A percentile compares a stretch with the other conserved stretches of the same genome.
Conservation (phyloP, 768 basidiomycete species). For the Boletus rubropictus region DNA sequence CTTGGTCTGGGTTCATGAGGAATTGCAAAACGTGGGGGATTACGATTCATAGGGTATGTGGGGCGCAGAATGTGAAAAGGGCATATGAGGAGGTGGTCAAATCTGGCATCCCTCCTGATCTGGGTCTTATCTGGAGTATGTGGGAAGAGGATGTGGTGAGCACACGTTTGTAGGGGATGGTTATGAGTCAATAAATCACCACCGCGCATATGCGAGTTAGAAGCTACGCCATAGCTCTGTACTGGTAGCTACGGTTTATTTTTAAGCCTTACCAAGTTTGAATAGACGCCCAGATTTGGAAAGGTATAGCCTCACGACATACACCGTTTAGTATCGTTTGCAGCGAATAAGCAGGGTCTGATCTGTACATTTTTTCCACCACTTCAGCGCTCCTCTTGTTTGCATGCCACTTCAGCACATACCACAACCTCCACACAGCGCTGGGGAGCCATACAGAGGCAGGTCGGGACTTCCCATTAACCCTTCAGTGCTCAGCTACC, state of each 20-base stretch:
- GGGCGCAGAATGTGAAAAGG: constrained; percentile 41
- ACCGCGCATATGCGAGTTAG: neutral
- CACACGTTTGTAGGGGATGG: constrained; percentile 9
- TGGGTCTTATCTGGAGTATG: constrained; percentile 60
- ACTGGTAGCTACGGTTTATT: no score
- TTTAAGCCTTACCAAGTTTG: no score
- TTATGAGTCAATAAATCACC: neutral
- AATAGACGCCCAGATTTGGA: constrained; percentile 11
- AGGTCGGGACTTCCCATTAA: constrained; percentile 5
- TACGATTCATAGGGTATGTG: constrained; percentile 42
- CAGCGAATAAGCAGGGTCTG: constrained; percentile 4
- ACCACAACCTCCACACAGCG: constrained; percentile 55
- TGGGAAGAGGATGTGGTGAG: constrained; percentile 40
- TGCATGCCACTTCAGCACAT: constrained; percentile 34
- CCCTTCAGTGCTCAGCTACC: constrained; percentile 1
- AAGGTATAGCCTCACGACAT: neutral
- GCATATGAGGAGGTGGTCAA: constrained; percentile 44
- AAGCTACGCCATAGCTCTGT: neutral
- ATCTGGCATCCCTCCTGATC: constrained; percentile 47
- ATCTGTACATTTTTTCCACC: neutral
- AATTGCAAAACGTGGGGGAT: constrained; percentile 53
- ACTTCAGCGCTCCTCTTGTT: neutral
- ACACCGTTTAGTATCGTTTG: neutral
- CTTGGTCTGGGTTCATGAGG: constrained; percentile 56
- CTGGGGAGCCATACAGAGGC: constrained; percentile 46